These are phyloP conservation scores for Ganoderma meredithae DNA, from an alignment of 1,284 basidiomycete genomes.

Conservation along the genomic window DNA sequence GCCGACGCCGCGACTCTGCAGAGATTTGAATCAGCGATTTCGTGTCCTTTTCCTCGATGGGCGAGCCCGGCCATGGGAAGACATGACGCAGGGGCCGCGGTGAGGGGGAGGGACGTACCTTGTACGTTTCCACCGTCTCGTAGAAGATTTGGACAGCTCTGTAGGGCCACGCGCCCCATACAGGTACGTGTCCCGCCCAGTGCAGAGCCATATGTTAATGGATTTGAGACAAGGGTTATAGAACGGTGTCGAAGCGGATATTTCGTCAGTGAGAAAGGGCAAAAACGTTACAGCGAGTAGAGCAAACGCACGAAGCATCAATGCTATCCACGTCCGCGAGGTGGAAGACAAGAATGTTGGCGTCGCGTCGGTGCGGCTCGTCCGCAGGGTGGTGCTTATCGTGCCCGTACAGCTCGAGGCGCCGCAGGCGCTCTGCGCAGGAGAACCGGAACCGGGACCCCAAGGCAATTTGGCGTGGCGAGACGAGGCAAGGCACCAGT, in stretches of 20 bases:
- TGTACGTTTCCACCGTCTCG: conserved; percentile 83
- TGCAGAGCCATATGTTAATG: not conserved
- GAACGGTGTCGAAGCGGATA: not conserved
- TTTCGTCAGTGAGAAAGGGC: not conserved
- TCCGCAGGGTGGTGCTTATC: conserved; percentile 87
- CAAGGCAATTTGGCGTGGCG: not conserved
- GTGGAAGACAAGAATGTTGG: conserved; percentile 86
- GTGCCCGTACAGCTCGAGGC: conserved; percentile 84
- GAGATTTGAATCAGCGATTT: not conserved
- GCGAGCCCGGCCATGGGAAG: not conserved
- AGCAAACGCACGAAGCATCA: conserved; percentile 79
- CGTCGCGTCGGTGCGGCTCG: conserved; percentile 76
- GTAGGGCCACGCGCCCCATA: conserved; percentile 1
- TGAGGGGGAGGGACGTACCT: conserved; percentile 47
- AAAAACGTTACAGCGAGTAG: not conserved
- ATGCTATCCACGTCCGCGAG: conserved; percentile 78
- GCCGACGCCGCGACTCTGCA: conserved; percentile 71
- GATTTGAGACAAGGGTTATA: not conserved
- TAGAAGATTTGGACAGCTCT: conserved; percentile 88
- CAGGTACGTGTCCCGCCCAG: not conserved
- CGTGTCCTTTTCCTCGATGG: not conserved
- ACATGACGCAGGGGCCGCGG: not conserved
- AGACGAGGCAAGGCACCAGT: not conserved
- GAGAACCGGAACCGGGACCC: not conserved
- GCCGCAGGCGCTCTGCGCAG: conserved; percentile 74